phyloP scores from a whole-genome alignment of 2,329 filamentous ascomycete species.

The Arthrinium phaeospermum region DNA sequence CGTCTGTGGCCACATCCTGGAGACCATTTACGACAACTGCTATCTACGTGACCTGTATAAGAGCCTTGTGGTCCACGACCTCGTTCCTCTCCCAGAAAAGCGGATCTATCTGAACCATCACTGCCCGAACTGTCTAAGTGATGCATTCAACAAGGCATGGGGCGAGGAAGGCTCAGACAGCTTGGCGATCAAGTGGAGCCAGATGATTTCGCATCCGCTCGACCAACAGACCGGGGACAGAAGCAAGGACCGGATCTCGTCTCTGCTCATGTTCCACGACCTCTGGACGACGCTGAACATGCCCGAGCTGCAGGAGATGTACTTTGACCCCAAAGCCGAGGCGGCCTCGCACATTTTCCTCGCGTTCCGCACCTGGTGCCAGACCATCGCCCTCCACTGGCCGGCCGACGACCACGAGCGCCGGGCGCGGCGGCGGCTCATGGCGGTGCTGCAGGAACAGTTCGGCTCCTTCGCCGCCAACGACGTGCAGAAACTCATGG shows the following conservation, averaged over 20 bases:
- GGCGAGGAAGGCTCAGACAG: no score
- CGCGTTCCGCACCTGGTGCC: background rate
- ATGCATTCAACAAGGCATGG: background rate
- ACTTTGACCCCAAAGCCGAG: background rate
- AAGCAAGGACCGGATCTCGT: background rate
- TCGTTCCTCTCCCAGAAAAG: background rate
- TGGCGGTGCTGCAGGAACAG: background rate
- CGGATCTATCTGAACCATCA: background rate
- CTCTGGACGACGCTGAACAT: background rate
- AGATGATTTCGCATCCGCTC: background rate
- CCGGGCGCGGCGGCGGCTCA: background rate
- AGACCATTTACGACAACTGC: background rate
- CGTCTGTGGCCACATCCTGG: background rate
- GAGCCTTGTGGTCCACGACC: background rate
- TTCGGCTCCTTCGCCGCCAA: background rate
- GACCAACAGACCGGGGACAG: background rate
- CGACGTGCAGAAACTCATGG: background rate
- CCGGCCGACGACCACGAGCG: background rate
- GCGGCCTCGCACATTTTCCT: background rate
- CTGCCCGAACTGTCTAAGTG: background rate
- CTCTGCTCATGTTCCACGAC: background rate
- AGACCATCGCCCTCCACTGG: background rate
- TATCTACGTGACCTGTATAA: background rate
- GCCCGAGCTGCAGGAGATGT: background rate
- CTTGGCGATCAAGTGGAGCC: background rate